Conservation (phyloP, 176 grass and related monocot species). For the Triticum timopheevii region DNA sequence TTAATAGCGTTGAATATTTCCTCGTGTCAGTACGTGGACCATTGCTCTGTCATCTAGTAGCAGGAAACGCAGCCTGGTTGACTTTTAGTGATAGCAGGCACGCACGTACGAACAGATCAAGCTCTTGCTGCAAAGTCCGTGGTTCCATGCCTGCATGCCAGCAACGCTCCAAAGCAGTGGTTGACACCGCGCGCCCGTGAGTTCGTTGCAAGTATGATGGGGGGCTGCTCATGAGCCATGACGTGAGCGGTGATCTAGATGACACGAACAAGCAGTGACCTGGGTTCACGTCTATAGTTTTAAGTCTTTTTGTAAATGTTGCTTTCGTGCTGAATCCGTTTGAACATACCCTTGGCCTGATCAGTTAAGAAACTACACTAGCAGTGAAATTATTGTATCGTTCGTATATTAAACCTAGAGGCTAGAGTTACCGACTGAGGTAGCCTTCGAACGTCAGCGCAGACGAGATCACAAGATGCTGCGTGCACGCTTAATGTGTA, state of each 20-base stretch:
- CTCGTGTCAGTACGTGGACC: neutral
- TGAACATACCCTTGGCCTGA: neutral
- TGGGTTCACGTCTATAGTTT: neutral
- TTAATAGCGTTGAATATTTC: neutral
- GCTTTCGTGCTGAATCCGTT: neutral
- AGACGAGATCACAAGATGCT: neutral
- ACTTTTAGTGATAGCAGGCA: neutral
- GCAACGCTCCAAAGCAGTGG: neutral
- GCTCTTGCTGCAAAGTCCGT: neutral
- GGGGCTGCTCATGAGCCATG: neutral
- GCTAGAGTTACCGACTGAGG: neutral
- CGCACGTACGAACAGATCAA: neutral
- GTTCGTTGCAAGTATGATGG: neutral
- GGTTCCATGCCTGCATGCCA: neutral
- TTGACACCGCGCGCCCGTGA: neutral
- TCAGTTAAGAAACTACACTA: neutral
- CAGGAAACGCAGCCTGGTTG: slow-evolving; percentile 4
- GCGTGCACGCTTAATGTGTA: too few species aligned
- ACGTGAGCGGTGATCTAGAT: slow-evolving; percentile 6
- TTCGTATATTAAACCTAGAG: neutral
- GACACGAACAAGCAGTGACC: neutral
- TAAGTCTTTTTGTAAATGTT: neutral
- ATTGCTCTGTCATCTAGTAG: neutral
- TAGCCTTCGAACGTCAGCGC: neutral
- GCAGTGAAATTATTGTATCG: neutral